These are phyloP conservation scores for Yarrowia sp. DNA, from an alignment of 805 yeast genomes.

Conservation along the genomic window DNA sequence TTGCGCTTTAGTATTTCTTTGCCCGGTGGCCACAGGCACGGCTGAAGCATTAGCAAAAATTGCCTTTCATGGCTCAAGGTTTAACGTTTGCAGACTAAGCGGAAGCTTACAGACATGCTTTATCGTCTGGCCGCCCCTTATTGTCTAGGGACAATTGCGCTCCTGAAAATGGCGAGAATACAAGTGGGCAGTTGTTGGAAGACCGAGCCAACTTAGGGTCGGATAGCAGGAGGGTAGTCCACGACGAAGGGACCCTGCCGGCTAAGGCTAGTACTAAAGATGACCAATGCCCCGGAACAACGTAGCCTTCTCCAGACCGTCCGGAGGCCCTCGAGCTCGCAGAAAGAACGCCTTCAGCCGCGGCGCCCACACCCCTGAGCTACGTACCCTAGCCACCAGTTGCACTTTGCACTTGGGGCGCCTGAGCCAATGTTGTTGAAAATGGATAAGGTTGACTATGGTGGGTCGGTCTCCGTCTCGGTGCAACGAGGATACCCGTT, in stretches of 20 bases:
- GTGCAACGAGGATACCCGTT: constrained; percentile 10
- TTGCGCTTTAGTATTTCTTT: neutral
- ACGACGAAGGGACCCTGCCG: constrained; percentile 3
- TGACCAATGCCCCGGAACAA: neutral
- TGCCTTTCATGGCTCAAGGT: constrained; percentile 15
- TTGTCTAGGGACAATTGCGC: constrained; percentile 1
- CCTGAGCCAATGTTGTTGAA: constrained; percentile 10
- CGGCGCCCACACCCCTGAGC: neutral
- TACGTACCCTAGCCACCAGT: constrained; percentile 24
- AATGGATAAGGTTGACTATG: constrained; percentile 21
- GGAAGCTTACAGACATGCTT: constrained; percentile 12
- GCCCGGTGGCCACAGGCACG: constrained; percentile 13
- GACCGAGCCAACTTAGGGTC: constrained; percentile 12
- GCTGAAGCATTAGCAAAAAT: constrained; percentile 16
- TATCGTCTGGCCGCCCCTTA: constrained; percentile 5
- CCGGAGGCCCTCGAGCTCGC: neutral
- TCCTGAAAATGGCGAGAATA: constrained; percentile 15
- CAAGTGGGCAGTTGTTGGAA: constrained; percentile 11
- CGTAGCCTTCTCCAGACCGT: neutral
- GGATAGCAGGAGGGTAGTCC: constrained; percentile 2
- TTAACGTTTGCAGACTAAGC: constrained; percentile 8
- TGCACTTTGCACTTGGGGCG: neutral
- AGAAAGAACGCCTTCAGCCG: neutral
- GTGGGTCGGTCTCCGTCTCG: neutral
- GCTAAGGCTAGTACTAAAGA: constrained; percentile 9